Conservation (phyloP, 345 rosid genomes). For the Lenwebbia sp. region DNA sequence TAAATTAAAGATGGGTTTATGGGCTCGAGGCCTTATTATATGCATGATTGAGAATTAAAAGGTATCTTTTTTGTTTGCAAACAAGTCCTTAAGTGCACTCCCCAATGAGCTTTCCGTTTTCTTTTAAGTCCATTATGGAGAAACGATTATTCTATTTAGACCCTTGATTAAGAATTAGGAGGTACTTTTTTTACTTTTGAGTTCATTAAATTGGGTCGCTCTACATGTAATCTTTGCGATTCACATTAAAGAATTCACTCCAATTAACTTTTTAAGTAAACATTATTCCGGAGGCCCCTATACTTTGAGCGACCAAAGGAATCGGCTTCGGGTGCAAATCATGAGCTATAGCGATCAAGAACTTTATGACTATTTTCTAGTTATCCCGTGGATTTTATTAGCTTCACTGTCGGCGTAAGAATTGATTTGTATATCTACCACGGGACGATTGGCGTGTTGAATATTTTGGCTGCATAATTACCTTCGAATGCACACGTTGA, state of each 20-base stretch:
- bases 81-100: not conserved
- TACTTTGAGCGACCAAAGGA: not conserved
- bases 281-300: not conserved
- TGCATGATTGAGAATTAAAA: not conserved
- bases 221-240: not conserved
- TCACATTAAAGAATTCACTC: not conserved
- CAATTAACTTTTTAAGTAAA: not conserved
- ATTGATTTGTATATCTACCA: not conserved
- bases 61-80: not conserved
- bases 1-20: not conserved
- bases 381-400: too few species aligned
- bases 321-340: not conserved
- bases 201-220: not conserved
- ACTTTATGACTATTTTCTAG: too few species aligned
- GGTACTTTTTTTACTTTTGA: not conserved
- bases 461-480: not conserved
- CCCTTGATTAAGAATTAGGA: not conserved
- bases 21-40: not conserved
- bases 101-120: not conserved
- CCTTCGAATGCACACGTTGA: not conserved
- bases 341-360: too few species aligned
- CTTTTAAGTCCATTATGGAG: not conserved
- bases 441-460: not conserved
- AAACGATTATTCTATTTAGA: not conserved
- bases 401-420: not conserved